These are phyloP conservation scores for Volvariella volvacea DNA, from an alignment of 1,284 basidiomycete genomes.

Conservation along the genomic window DNA sequence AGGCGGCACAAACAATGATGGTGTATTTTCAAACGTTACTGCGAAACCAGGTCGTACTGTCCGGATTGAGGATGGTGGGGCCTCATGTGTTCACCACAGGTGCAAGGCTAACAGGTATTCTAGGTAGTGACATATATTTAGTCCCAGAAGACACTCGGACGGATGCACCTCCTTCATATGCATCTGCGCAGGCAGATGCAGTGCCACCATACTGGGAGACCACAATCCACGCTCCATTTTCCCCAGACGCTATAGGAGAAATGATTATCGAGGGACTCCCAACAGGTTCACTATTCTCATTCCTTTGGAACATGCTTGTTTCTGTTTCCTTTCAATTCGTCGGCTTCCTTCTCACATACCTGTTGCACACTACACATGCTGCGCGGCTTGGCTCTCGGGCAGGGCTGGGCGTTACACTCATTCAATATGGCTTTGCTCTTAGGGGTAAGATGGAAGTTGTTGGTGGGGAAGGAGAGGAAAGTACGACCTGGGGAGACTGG, in stretches of 20 bases:
- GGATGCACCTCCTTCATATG: conserved; percentile 86
- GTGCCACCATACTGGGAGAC: conserved; percentile 99
- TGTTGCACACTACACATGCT: conserved; percentile 92
- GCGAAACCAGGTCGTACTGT: conserved; percentile 76
- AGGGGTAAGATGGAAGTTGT: conserved; percentile 35
- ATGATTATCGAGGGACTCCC: conserved; percentile 73
- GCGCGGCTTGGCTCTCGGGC: conserved; percentile 93
- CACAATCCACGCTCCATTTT: conserved; percentile 80
- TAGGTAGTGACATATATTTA: conserved; percentile 67
- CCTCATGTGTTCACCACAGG: conserved; percentile 1
- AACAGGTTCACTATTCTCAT: conserved; percentile 79
- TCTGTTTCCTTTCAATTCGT: conserved; percentile 97
- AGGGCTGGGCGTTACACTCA: conserved; percentile 91
- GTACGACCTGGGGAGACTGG: conserved; percentile 22
- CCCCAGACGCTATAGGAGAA: conserved; percentile 50
- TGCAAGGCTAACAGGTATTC: conserved; percentile 3
- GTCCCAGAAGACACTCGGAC: conserved; percentile 78
- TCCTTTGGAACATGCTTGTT: conserved; percentile 90
- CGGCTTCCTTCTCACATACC: conserved; percentile 91
- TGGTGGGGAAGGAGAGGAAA: conserved; percentile 13
- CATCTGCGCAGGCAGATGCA: conserved; percentile 86
- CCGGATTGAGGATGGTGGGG: conserved; percentile 57
- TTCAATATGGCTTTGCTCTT: conserved; percentile 91
- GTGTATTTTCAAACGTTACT: conserved; percentile 93
- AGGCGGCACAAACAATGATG: conserved; percentile 80